phyloP scores from a whole-genome alignment of 2,329 filamentous ascomycete species.

The Trichophyton verrucosum region DNA sequence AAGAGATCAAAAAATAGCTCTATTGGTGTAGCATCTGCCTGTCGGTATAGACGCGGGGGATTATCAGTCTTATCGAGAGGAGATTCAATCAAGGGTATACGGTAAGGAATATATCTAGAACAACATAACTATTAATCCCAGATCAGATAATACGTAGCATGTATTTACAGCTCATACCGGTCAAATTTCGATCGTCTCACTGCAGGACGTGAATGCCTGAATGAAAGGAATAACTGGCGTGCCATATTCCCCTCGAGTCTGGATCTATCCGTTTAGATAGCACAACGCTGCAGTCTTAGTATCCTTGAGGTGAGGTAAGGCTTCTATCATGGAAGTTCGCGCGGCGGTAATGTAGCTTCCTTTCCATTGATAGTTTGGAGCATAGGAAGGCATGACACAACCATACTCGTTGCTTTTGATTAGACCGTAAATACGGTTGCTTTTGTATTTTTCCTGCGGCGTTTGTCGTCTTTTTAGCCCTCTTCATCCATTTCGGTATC shows the following conservation, averaged over 20 bases:
- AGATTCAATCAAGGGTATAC: slow-evolving; percentile 25
- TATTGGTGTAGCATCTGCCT: slow-evolving; percentile 41
- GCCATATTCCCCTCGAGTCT: slow-evolving; percentile 13
- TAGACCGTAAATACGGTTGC: neutral
- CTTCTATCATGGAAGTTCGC: neutral
- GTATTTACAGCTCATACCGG: slow-evolving; percentile 15
- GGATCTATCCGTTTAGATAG: neutral
- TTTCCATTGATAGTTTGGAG: slow-evolving; percentile 1
- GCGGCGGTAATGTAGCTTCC: neutral
- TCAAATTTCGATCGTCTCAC: slow-evolving; percentile 11
- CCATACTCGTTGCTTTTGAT: neutral
- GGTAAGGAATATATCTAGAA: slow-evolving; percentile 11
- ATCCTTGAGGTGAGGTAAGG: neutral
- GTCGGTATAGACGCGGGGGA: slow-evolving; percentile 28
- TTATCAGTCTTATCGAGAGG: slow-evolving; percentile 22
- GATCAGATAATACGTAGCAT: neutral
- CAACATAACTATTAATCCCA: neutral
- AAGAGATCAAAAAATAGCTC: slow-evolving; percentile 51
- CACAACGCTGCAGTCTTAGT: neutral
- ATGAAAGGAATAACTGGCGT: slow-evolving; percentile 20
- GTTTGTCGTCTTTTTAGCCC: neutral
- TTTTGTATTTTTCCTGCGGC: too few relatives aligned
- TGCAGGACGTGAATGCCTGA: slow-evolving; percentile 19
- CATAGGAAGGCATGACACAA: neutral
- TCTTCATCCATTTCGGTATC: neutral